phyloP scores from a whole-genome alignment of 495 filamentous ascomycete species.

The Annulohypoxylon nitens region DNA sequence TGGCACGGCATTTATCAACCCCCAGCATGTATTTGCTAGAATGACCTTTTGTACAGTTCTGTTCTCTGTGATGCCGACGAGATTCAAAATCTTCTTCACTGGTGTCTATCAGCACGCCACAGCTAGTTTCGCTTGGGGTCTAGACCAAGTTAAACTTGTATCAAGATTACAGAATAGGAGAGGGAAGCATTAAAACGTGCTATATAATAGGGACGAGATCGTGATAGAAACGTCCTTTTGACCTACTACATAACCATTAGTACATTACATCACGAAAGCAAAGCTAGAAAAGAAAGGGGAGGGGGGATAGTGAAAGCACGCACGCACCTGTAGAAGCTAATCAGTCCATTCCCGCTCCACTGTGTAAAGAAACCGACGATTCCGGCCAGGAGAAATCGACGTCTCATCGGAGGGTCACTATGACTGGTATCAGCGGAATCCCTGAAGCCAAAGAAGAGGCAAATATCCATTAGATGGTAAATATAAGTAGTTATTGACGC shows the following conservation, averaged over 20 bases:
- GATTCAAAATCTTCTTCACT: slow-evolving; percentile 61
- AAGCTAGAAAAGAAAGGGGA: not conserved
- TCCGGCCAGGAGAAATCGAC: slow-evolving; percentile 63
- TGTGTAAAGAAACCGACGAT: slow-evolving; percentile 57
- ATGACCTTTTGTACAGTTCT: slow-evolving; percentile 64
- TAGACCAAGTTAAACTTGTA: not conserved
- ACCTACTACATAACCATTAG: slow-evolving; percentile 43
- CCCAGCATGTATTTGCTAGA: slow-evolving; percentile 68
- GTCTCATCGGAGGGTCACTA: slow-evolving; percentile 62
- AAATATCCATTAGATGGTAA: no score
- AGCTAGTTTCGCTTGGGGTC: not conserved
- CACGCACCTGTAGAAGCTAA: slow-evolving; percentile 56
- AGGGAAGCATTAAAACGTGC: not conserved
- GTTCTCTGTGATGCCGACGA: slow-evolving; percentile 61
- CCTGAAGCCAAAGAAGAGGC: not conserved
- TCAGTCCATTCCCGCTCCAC: slow-evolving; percentile 70
- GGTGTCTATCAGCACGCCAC: slow-evolving; percentile 16
- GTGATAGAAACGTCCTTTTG: slow-evolving; percentile 18
- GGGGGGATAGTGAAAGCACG: no score
- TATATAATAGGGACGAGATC: not conserved
- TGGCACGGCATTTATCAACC: slow-evolving; percentile 63
- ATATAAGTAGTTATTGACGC: not conserved
- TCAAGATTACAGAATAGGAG: not conserved
- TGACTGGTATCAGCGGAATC: not conserved
- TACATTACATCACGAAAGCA: not conserved